These are phyloP conservation scores for Citrus medica DNA, from an alignment of 345 rosid genomes.

Conservation along the genomic window DNA sequence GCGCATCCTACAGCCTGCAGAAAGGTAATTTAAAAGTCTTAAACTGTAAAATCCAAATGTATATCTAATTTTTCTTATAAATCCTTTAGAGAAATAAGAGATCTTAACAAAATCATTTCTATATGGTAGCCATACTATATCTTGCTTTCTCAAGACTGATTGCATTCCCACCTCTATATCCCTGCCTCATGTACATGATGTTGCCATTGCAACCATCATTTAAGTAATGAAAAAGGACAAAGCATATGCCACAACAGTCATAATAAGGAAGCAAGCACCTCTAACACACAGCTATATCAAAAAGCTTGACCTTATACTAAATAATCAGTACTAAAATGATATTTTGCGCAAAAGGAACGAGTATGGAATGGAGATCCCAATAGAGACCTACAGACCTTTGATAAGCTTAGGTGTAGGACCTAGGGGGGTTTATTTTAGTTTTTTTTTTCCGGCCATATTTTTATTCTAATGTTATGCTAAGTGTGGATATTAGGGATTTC, in stretches of 20 bases:
- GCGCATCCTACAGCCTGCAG: not conserved
- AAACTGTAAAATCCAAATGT: not conserved
- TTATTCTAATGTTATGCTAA: not conserved
- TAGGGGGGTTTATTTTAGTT: not conserved
- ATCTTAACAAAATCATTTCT: not conserved
- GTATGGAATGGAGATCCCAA: not conserved
- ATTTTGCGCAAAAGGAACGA: not conserved
- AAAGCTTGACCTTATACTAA: not conserved
- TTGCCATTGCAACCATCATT: not conserved
- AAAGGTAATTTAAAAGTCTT: not conserved
- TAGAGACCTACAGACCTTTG: not conserved
- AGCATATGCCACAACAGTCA: too few relatives aligned
- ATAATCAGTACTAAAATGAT: not conserved
- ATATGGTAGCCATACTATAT: not conserved
- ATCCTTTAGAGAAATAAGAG: too few relatives aligned
- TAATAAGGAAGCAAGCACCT: too few relatives aligned
- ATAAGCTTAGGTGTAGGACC: not conserved
- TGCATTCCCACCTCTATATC: not conserved
- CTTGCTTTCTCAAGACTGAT: not conserved
- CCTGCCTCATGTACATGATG: not conserved
- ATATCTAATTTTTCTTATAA: not conserved
- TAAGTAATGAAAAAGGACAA: too few relatives aligned
- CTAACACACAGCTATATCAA: not conserved
- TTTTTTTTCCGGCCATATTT: not conserved
- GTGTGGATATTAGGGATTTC: not conserved